Base-by-base conservation (phyloP, 768 basidiomycete species). In the Pleurotus djamor region DNA sequence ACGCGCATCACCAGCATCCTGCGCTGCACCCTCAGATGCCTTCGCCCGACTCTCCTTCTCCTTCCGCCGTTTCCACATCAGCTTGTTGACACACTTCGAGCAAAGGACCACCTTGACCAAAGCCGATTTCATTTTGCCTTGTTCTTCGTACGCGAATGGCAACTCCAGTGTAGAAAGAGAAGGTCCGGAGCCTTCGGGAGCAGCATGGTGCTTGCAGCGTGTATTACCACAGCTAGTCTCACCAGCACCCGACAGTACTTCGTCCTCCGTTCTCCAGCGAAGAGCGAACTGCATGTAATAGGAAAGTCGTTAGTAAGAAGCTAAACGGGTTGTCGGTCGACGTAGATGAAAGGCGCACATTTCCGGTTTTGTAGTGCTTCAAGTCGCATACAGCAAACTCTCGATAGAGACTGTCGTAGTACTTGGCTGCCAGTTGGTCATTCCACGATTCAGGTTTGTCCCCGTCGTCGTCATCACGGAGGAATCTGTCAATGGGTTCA, bases 321-420 rank as follows among this genome's bases (percentile, higher is more conserved):
- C n/a, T 43, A 7, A 16, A 52, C 16, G 6, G 10, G 13, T 32
- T 10, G 13, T 14, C 13, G 17, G 13, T 32, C n/a, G n/a, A n/a
- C n/a, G n/a, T n/a, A n/a, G 21, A 28, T 28, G 21, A 48, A 34
- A 21, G 16, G 70, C 87, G 63, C 61, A 96, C 94, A 61, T 91
- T 89, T 13, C 93, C 92, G 0, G 90, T 87, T 75, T 94, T 97
- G 79, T 92, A 97, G 68, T 98, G 96, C 76, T 98, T 98, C 60
- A 98, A 76, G 73, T 98, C 94, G 68, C 92, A 94, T 17, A 95
- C 78, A 0, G 92, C 93, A 66, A 88, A 98, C 72, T 98, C 96
- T 62, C 93, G 89, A 70, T 94, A 97, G 3, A 98, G 83, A 64
- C 75, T 91, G 10, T 81, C 76, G 66, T 98, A 96, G 76, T 96